Evolutionary conservation across 1,139 yeast species (phyloP), one percentile per base, ranked within the genome.

Genomic region (Kurtzmaniella quercitrusa): DNA sequence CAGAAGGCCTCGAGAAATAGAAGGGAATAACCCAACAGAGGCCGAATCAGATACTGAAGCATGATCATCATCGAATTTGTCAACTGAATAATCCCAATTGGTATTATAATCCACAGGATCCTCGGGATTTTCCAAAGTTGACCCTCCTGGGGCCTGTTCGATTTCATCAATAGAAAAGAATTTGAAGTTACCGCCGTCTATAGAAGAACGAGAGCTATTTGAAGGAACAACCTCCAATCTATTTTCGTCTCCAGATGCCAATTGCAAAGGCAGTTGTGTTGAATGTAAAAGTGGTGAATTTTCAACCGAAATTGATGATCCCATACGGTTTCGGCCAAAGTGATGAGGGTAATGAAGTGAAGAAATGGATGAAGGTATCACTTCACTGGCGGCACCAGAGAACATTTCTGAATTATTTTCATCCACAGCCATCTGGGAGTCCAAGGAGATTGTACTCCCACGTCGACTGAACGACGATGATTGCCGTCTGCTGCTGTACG

Each of bases 301-400:
- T 43, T 72, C 76, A 34, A 65, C 48, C 8, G 68, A 63, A 11
- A 55, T 47, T 14, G 40, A 52, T 30, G 59, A 55, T 19, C 49
- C 63, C 55, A 58, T 54, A 18, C 60, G 54, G 33, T 65, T 56
- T 56, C 65, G 59, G 0, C 69, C 68, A 50, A 75, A 71, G 48
- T 66, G 77, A 65, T 78, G 82, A 6, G 78, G 75, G 53, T 87
- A 94, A 58, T 88, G 97, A 59, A 91, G 87, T 1, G 95, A 80
- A 1, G 95, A 80, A 50, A 88, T 85, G 1, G 97, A 87, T 19
- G 95, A 85, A 1, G 98, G 98, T 36, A 91, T 82, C 33, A 88
- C 80, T 54, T 87, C 96, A 5, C 91, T 81, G 0, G 88, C 88
- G 1, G 95, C 96, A 34, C 98, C 98, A 4, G 95, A 84, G 63